Evolutionary conservation across 192 early-diverging fungal species (phyloP).

Genomic region (Coemansia sp.): DNA sequence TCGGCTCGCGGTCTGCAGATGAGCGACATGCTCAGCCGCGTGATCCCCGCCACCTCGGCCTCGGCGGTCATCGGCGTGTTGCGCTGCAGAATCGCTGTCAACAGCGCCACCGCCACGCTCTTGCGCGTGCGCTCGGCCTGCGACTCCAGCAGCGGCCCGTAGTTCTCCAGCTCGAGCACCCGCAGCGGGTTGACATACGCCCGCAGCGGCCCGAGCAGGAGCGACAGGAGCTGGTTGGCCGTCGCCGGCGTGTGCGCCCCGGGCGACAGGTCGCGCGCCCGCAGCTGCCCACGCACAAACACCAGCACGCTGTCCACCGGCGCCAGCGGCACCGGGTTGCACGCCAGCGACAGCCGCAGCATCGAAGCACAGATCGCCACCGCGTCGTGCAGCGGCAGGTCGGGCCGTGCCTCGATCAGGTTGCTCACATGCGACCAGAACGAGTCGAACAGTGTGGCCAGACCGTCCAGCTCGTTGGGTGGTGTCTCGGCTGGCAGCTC

Average conservation of each 20-base stretch:
- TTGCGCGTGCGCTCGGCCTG: slow-evolving; percentile 82
- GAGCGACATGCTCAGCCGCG: slow-evolving; percentile 35
- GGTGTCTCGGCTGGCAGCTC: not conserved
- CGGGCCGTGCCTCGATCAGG: slow-evolving; percentile 86
- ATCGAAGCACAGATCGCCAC: slow-evolving; percentile 84
- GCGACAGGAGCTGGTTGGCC: slow-evolving; percentile 68
- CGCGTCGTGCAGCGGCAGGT: slow-evolving; percentile 90
- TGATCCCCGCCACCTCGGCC: slow-evolving; percentile 40
- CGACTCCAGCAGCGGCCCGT: slow-evolving; percentile 74
- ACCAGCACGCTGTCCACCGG: slow-evolving; percentile 89
- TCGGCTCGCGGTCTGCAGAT: slow-evolving; percentile 14
- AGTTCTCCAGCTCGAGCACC: slow-evolving; percentile 70
- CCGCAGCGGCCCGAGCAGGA: slow-evolving; percentile 79
- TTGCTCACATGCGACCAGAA: slow-evolving; percentile 96
- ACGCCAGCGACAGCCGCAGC: slow-evolving; percentile 85
- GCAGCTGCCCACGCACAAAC: slow-evolving; percentile 77
- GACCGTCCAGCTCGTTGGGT: slow-evolving; percentile 20
- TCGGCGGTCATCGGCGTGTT: slow-evolving; percentile 52
- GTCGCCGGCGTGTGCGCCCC: slow-evolving; percentile 70
- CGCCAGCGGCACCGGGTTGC: slow-evolving; percentile 72
- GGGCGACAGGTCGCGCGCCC: slow-evolving; percentile 57
- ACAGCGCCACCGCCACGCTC: slow-evolving; percentile 74
- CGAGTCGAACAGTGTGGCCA: slow-evolving; percentile 76
- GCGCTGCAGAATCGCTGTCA: slow-evolving; percentile 65
- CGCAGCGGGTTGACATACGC: slow-evolving; percentile 68